Conservation (phyloP, 1,284 basidiomycete genomes). For the Naganishia cerealis region DNA sequence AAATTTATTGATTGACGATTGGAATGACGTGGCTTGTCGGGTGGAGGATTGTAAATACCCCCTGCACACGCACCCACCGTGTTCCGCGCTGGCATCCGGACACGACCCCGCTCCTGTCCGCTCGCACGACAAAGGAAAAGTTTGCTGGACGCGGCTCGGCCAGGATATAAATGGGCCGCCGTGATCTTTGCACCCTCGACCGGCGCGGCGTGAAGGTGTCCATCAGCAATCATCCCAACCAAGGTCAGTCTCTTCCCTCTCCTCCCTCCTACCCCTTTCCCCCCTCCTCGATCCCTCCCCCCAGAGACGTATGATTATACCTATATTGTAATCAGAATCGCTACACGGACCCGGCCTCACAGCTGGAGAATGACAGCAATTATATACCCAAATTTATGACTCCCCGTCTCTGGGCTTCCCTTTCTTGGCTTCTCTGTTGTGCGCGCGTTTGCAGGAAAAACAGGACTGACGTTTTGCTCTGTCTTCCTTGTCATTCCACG, state of each 20-base stretch:
- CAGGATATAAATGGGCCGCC: no score
- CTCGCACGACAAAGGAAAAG: no score
- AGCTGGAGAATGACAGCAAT: constrained; percentile 31
- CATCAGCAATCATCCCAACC: background rate
- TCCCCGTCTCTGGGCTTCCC: background rate
- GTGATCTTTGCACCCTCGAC: no score
- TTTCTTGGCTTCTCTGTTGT: background rate
- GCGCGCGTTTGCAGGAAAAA: background rate
- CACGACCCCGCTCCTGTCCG: no score
- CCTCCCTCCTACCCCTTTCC: background rate
- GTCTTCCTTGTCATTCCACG: background rate
- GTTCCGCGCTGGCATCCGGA: no score
- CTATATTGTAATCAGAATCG: constrained; percentile 34
- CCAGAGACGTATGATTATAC: constrained; percentile 31
- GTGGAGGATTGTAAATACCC: background rate
- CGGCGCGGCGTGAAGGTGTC: no score
- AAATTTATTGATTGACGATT: background rate
- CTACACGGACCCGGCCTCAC: constrained; percentile 31
- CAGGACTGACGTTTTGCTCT: constrained; percentile 17
- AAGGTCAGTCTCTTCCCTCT: background rate
- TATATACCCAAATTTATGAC: constrained; percentile 28
- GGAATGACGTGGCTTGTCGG: background rate
- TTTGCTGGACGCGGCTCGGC: no score
- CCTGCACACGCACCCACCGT: no score
- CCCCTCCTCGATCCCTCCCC: background rate